phyloP scores from a whole-genome alignment of 306 rosid species.

The Inga laurina region DNA sequence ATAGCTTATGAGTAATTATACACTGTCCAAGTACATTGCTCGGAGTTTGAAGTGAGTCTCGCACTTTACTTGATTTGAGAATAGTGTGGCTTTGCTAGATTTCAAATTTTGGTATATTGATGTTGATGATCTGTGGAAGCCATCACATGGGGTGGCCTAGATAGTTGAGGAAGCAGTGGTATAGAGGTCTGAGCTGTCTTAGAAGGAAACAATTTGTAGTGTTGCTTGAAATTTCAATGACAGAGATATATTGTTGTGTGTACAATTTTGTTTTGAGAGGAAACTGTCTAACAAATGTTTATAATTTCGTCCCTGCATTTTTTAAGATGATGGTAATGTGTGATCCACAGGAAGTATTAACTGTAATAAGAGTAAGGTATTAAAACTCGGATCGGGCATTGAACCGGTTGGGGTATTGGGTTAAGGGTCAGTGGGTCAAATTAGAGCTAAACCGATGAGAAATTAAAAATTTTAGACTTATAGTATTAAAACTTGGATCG shows the following conservation, averaged over 20 bases:
- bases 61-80: not conserved
- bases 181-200: not conserved
- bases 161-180: not conserved
- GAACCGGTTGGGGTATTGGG: too few species aligned
- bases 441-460: too few species aligned
- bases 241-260: not conserved
- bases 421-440: too few species aligned
- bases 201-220: not conserved
- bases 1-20: not conserved
- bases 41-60: not conserved
- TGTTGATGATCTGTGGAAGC: not conserved
- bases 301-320: not conserved
- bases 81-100: not conserved
- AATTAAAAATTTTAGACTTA: too few species aligned
- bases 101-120: too few species aligned
- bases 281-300: not conserved
- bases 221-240: not conserved
- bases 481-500: too few species aligned
- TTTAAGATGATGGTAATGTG: not conserved
- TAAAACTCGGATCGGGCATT: too few species aligned
- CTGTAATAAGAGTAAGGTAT: not conserved
- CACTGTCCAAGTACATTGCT: not conserved
- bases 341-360: not conserved
- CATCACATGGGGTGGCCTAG: not conserved
- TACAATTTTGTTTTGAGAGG: not conserved